phyloP scores from a whole-genome alignment of 495 filamentous ascomycete genomes.

The Clohesyomyces aquaticus region DNA sequence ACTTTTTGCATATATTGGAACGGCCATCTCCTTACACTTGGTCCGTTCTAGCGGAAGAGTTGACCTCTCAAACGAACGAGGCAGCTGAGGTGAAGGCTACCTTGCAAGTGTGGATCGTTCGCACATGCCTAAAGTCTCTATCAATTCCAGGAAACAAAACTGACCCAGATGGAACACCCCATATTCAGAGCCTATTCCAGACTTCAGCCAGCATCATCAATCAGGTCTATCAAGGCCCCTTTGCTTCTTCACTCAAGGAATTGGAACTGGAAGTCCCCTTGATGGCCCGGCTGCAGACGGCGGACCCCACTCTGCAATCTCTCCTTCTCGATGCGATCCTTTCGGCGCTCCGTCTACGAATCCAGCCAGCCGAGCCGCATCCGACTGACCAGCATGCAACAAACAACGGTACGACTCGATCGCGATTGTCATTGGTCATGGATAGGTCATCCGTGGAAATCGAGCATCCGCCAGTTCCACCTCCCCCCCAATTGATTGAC shows the following conservation, averaged over 20 bases:
- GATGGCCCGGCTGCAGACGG: slow-evolving; percentile 68
- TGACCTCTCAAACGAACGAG: slow-evolving; percentile 45
- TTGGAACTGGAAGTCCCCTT: slow-evolving; percentile 73
- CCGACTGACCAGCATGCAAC: slow-evolving; percentile 4
- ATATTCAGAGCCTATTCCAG: slow-evolving; percentile 63
- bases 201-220: slow-evolving; percentile 72
- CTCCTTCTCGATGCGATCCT: slow-evolving; percentile 36
- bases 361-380: not conserved
- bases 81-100: slow-evolving; percentile 45
- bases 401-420: slow-evolving; percentile 2
- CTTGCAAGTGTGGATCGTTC: slow-evolving; percentile 65
- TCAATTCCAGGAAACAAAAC: slow-evolving; percentile 1
- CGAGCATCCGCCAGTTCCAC: slow-evolving; percentile 41
- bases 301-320: slow-evolving; percentile 53
- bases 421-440: slow-evolving; percentile 28
- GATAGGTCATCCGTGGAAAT: slow-evolving; percentile 23
- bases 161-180: not conserved
- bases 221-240: slow-evolving; percentile 74
- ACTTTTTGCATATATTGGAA: slow-evolving; percentile 70
- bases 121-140: slow-evolving; percentile 49
- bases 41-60: slow-evolving; percentile 58
- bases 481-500: slow-evolving; percentile 76
- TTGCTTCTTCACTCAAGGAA: slow-evolving; percentile 64
- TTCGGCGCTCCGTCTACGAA: slow-evolving; percentile 37
- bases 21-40: slow-evolving; percentile 64